A percentile compares a stretch with the other conserved stretches of the same genome.
Conservation (phyloP, 2,329 filamentous ascomycete genomes). For the Polytolypa hystricis region DNA sequence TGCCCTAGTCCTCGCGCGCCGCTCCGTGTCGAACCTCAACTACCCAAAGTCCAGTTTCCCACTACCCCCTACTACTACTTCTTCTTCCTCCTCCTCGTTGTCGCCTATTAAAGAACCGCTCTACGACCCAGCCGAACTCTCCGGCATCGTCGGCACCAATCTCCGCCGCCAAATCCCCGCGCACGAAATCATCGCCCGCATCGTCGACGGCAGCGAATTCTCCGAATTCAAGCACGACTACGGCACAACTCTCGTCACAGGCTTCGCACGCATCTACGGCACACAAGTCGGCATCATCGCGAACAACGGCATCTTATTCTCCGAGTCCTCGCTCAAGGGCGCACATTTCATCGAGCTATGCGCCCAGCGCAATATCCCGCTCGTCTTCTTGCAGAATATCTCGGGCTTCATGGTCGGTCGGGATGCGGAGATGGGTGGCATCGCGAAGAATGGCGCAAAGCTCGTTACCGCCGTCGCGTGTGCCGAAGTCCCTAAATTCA, state of each 20-base stretch:
- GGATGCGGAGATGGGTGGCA: conserved; percentile 85
- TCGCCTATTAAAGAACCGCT: conserved; percentile 59
- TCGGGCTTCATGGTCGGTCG: conserved; percentile 95
- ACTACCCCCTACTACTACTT: conserved; percentile 14
- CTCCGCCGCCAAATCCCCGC: conserved; percentile 75
- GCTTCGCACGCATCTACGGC: conserved; percentile 82
- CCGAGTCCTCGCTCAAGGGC: conserved; percentile 77
- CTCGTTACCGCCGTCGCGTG: conserved; percentile 91
- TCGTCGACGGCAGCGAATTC: conserved; percentile 84
- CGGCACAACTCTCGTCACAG: conserved; percentile 78
- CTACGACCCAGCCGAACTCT: conserved; percentile 66
- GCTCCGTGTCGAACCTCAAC: conserved; percentile 81
- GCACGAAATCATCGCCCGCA: conserved; percentile 81
- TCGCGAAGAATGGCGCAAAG: conserved; percentile 96
- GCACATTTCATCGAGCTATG: conserved; percentile 96
- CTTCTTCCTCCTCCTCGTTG: conserved; percentile 19
- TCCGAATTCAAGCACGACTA: conserved; percentile 91
- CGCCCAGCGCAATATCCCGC: conserved; percentile 74
- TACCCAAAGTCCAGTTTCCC: conserved; percentile 50
- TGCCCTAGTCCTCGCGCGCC: conserved; percentile 70
- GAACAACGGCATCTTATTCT: conserved; percentile 93
- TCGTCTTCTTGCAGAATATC: conserved; percentile 95
- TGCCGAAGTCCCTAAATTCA: conserved; percentile 91
- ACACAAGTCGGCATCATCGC: conserved; percentile 86
- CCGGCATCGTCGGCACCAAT: conserved; percentile 83